Conservation (phyloP, 108 stramenopile species). For the Cylindrotheca fusiformis region DNA sequence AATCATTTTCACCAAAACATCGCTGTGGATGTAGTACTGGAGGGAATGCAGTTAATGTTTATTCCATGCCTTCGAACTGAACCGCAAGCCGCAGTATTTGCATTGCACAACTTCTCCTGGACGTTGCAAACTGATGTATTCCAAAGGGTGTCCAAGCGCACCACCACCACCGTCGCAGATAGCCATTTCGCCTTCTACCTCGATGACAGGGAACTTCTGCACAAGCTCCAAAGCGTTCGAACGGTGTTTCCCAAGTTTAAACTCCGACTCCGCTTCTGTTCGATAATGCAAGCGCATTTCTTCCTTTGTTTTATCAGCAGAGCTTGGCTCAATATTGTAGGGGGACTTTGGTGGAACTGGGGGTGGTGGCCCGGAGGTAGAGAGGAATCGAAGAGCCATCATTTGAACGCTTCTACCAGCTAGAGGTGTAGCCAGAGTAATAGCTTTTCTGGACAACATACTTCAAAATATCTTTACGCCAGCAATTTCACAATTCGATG, state of each 20-base stretch:
- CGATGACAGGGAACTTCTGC: conserved; percentile 76
- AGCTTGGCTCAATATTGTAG: conserved; percentile 32
- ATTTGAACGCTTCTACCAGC: background rate
- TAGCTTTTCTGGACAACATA: background rate
- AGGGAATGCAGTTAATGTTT: background rate
- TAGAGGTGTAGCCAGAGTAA: background rate
- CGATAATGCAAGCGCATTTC: conserved; percentile 35
- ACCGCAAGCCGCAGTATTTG: conserved; percentile 82
- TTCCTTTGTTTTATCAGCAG: conserved; percentile 28
- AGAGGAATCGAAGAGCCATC: conserved; percentile 15
- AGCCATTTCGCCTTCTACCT: conserved; percentile 90
- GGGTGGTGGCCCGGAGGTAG: conserved; percentile 22
- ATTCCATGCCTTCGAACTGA: conserved; percentile 31
- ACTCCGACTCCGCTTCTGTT: conserved; percentile 35
- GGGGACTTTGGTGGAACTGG: conserved; percentile 30
- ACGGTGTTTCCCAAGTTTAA: conserved; percentile 87
- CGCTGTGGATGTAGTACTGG: background rate
- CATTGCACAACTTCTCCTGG: conserved; percentile 61
- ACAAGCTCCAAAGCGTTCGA: conserved; percentile 94
- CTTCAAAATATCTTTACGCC: too few species aligned
- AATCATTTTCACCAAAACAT: too few species aligned
- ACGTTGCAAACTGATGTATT: conserved; percentile 82
- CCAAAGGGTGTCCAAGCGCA: conserved; percentile 93
- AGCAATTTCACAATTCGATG: too few species aligned
- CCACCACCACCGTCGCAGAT: conserved; percentile 96